Evolutionary conservation across 2,329 filamentous ascomycete species (phyloP), one percentile per base, ranked within the genome.

Genomic region (Xylariaceae sp.): DNA sequence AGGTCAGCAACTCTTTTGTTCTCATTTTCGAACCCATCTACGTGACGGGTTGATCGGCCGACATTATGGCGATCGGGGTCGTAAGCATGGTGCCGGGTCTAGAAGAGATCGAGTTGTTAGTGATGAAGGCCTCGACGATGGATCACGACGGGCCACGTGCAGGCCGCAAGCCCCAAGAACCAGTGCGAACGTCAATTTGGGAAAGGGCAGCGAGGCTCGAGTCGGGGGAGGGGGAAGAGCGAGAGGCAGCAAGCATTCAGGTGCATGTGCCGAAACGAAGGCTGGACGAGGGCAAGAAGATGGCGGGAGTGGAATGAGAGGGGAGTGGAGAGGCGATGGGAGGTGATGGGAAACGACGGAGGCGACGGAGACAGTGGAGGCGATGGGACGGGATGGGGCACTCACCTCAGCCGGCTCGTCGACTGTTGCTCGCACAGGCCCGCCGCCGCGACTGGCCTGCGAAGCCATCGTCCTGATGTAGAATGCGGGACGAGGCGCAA

Each of bases 1-100:
- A 77, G 79, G 58, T 76, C 79, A 70, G 77, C 76, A 70, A 83
- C 81, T 70, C 80, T 80, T 73, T 82, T 85, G 69, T 82, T 82
- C 67, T 80, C 81, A 66, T 80, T 74, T 61, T 83, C 82, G 8
- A 70, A 75, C 73, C 80, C 80, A 70, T 85, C 85, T 73, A 83
- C 62, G 52, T 65, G 68, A 68, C 76, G 70, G 60, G 70, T 73
- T 58, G 79, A 71, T 67, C 72, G 68, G 66, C 73, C 74, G 75
- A 72, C 82, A 82, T 83, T 68, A 61, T 80, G 76, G 64, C 75
- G 69, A 65, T 76, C 73, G 72, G 75, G 72, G 64, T 60, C 54
- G 10, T 55, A 49, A 47, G 51, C 55, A 57, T 45, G 48, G 58
- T 58, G 57, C 56, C 54, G 59, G 52, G 55, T 61, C 63, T 65